Base-by-base conservation (phyloP, 1,284 basidiomycete genomes). In the Ganoderma resinaceum region DNA sequence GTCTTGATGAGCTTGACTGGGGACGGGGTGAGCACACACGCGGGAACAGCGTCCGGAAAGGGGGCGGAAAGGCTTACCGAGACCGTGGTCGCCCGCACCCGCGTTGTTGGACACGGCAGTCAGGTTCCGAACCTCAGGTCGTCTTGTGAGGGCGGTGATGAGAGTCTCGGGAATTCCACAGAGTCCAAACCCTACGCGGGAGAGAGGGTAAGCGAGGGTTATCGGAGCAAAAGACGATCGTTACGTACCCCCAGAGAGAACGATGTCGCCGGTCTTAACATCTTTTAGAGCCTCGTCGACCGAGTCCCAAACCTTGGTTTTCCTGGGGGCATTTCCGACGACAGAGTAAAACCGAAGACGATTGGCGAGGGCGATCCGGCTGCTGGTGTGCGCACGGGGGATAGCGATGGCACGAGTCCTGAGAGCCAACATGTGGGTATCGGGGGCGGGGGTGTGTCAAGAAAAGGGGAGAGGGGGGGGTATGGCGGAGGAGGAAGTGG, bases 51-150 rank as follows among this genome's bases (percentile, higher is more conserved):
- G 14, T 31, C 63, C 61, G 61, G 63, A 42, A 62, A 29, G 66
- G 23, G 6, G 16, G 31, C 43, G 67, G 61, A 61, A 62, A 40
- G n/a, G 38, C 87, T 75, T 74, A 94, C 95, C 93, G 60, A 97
- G 85, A 66, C 95, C 95, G 55, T 85, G 89, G 66, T 93, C 88
- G 37, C 88, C 89, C 29, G 88, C 85, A 59, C 95, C 95, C 62
- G 94, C 93, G 80, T 97, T 97, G 81, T 97, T 97, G n/a, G 95
- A 96, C 42, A 97, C 91, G 65, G 91, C 94, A 42, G 90, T 95
- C 63, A 98, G 82, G 75, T 90, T 84, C 62, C 80, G 82, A 61
- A 97, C 86, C 62, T 95, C 91, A 63, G 86, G 85, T 61, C 93
- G 88, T 75, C 88, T 89, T 37, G 87, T 81, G 63, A 98, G 82